Evolutionary conservation across 768 basidiomycete genomes (phyloP), one percentile per base, ranked within the genome.

Genomic region (Cystobasidium tubakii): DNA sequence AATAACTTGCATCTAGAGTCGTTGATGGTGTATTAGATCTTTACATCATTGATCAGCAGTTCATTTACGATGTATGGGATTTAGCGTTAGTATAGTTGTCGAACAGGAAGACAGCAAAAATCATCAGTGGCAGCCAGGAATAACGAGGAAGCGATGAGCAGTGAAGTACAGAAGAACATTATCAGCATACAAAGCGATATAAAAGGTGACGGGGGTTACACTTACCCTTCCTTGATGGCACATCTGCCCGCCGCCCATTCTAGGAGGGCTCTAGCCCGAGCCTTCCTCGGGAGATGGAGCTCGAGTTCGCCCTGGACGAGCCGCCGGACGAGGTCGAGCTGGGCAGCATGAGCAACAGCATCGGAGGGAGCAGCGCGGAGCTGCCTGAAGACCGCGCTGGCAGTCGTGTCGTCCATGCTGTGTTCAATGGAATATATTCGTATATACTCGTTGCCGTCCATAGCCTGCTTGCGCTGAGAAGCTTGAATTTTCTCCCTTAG

Each of bases 271-370:
- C 57, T 60, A 29, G 57, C 17, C 33, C 33, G 57, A 60, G 57
- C 57, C 57, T 60, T 60, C 57, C 57, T 60, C 57, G 57, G 57
- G 29, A 60, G 57, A 34, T 27, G 57, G 33, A 60, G 57, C 57
- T 60, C 29, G 25, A 60, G 25, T 60, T 60, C 12, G 17, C 57
- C 29, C 7, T 25, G 12, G 33, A 60, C 29, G 6, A 60, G 25
- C 29, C 57, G 25, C 2, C 57, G 57, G 6, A 34, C 57, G 33
- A 60, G 57, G 25, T 25, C 29, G 25, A 60, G 57, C 57, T 60
- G 57, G 9, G 57, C 25, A 17, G 57, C 57, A 23, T 60, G 57
- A 12, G 25, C 57, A 29, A 12, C 33, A 13, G 57, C 6, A 29
- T 60, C 33, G 4, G 57, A 3, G 13, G 57, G 57, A 29, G 57